Percentiles rank a stretch among this genome's conserved stretches.
These are phyloP conservation scores for Komagataella phaffii DNA, from an alignment of 805 yeast genomes.

Conservation along the genomic window DNA sequence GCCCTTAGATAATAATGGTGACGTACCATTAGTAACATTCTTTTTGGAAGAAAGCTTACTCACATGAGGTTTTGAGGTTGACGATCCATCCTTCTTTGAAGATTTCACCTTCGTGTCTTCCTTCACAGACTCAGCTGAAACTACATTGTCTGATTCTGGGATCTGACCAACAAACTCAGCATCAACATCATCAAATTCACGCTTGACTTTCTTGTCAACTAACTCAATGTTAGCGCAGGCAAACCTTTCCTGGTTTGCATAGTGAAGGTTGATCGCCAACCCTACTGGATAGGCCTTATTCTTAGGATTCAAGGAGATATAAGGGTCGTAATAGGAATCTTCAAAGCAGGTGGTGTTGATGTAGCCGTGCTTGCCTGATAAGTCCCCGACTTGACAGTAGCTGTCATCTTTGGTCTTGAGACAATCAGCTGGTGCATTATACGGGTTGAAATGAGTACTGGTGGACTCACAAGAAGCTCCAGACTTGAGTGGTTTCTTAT, in stretches of 20 bases:
- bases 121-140: not conserved
- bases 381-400: conserved; percentile 59
- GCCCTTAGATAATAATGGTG: not conserved
- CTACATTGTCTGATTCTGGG: conserved; percentile 1
- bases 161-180: not conserved
- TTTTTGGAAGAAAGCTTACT: not conserved
- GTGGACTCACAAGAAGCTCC: conserved; percentile 39
- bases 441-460: conserved; percentile 54
- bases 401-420: conserved; percentile 36
- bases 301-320: conserved; percentile 42
- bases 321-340: conserved; percentile 49
- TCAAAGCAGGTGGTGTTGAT: conserved; percentile 61
- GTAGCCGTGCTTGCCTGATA: conserved; percentile 67
- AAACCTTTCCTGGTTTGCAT: conserved; percentile 36
- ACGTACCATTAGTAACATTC: not conserved
- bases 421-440: conserved; percentile 36
- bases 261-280: conserved; percentile 42
- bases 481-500: conserved; percentile 39
- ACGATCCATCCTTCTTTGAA: not conserved
- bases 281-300: conserved; percentile 49
- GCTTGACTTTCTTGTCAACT: conserved; percentile 13
- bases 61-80: not conserved
- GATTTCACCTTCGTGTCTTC: not conserved
- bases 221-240: conserved; percentile 49
- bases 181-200: conserved; percentile 10